A percentile compares a stretch with the other conserved stretches of the same genome.
phyloP scores from a whole-genome alignment of 768 basidiomycete genomes.

The Naganishia vishniacii region DNA sequence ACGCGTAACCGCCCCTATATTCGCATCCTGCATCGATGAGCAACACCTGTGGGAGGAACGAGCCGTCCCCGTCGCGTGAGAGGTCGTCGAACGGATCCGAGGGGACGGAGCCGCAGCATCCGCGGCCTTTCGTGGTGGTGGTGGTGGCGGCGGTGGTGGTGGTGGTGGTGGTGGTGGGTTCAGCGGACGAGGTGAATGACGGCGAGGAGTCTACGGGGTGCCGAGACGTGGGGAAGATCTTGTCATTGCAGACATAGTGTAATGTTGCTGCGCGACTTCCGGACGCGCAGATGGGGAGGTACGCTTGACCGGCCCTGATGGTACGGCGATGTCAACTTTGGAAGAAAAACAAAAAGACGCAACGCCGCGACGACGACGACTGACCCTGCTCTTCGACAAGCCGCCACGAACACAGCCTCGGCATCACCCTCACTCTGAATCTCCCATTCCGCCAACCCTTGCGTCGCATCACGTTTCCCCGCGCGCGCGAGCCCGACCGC shows the following conservation, averaged over 20 bases:
- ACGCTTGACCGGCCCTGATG: slow-evolving; percentile 76
- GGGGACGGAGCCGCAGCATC: slow-evolving; percentile 41
- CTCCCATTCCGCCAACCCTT: slow-evolving; percentile 62
- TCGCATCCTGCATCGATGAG: slow-evolving; percentile 95
- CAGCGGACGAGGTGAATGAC: slow-evolving; percentile 5
- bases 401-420: slow-evolving; percentile 86
- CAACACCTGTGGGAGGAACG: slow-evolving; percentile 56
- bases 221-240: slow-evolving; percentile 45
- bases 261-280: slow-evolving; percentile 80
- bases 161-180: slow-evolving; percentile 1
- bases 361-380: slow-evolving; percentile 34
- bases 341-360: slow-evolving; percentile 9
- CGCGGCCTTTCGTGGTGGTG: slow-evolving; percentile 30
- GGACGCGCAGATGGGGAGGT: slow-evolving; percentile 85
- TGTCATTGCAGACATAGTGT: slow-evolving; percentile 85
- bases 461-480: slow-evolving; percentile 33
- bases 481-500: no score
- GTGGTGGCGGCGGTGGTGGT: neutral
- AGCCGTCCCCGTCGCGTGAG: slow-evolving; percentile 53
- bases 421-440: slow-evolving; percentile 90
- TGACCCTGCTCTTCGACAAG: slow-evolving; percentile 80
- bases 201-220: slow-evolving; percentile 14
- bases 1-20: slow-evolving; percentile 61
- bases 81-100: slow-evolving; percentile 34
- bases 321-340: no score